A percentile compares a stretch with the other conserved stretches of the same genome.
These are phyloP conservation scores for Trichoderma hamatum DNA, from an alignment of 2,329 filamentous ascomycete species.

Conservation along the genomic window DNA sequence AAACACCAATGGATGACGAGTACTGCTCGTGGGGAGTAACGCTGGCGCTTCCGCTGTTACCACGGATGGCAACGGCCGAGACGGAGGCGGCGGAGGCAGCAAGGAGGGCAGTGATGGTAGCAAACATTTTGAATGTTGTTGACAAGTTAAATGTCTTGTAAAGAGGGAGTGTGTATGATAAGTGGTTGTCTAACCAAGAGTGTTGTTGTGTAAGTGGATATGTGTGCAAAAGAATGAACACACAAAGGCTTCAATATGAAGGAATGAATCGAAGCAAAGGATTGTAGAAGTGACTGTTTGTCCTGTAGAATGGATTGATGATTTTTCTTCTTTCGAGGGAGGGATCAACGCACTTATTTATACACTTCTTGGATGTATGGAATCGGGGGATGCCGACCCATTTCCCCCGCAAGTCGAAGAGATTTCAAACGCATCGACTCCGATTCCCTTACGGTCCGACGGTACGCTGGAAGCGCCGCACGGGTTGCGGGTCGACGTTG, in stretches of 20 bases:
- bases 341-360: slow-evolving; percentile 24
- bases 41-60: slow-evolving; percentile 36
- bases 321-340: slow-evolving; percentile 2
- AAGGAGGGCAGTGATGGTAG: slow-evolving; percentile 37
- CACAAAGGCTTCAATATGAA: slow-evolving; percentile 24
- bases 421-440: slow-evolving; percentile 9
- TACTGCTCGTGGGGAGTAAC: slow-evolving; percentile 60
- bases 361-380: slow-evolving; percentile 2
- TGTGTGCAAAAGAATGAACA: slow-evolving; percentile 23
- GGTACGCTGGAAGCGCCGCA: slow-evolving; percentile 21
- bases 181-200: slow-evolving; percentile 18
- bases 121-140: slow-evolving; percentile 25
- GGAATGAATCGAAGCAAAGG: slow-evolving; percentile 21
- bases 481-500: slow-evolving; percentile 19
- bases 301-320: background rate
- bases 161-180: slow-evolving; percentile 16
- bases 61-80: slow-evolving; percentile 35
- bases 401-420: slow-evolving; percentile 18
- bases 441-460: slow-evolving; percentile 23
- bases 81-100: slow-evolving; percentile 38
- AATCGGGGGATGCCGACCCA: background rate
- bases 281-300: slow-evolving; percentile 15
- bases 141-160: slow-evolving; percentile 17
- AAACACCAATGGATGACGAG: slow-evolving; percentile 60
- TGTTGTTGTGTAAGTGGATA: background rate